phyloP scores from a whole-genome alignment of 768 basidiomycete genomes.

The Xerocomellus dryophilus region DNA sequence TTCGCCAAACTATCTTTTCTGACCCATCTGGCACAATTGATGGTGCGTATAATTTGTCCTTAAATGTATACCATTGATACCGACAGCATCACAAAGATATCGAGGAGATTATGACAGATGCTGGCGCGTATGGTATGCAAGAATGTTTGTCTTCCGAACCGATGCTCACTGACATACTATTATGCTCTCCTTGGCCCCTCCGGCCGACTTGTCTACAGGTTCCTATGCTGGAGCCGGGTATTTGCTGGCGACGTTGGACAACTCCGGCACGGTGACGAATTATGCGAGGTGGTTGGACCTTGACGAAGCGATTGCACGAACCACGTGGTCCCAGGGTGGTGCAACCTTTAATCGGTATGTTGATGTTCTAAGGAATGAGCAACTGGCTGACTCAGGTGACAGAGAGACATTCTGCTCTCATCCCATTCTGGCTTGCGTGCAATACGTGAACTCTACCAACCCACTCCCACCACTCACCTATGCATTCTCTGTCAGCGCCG shows the following conservation, averaged over 20 bases:
- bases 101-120: slow-evolving; percentile 46
- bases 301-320: slow-evolving; percentile 55
- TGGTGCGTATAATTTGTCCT: slow-evolving; percentile 33
- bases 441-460: slow-evolving; percentile 45
- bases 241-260: slow-evolving; percentile 49
- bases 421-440: slow-evolving; percentile 57
- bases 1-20: slow-evolving; percentile 56
- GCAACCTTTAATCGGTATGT: slow-evolving; percentile 48
- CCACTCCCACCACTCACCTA: slow-evolving; percentile 43
- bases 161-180: neutral
- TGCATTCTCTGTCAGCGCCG: slow-evolving; percentile 45
- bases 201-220: slow-evolving; percentile 40
- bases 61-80: neutral
- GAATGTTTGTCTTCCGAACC: neutral
- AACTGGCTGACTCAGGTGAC: slow-evolving; percentile 2
- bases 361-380: neutral
- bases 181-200: neutral
- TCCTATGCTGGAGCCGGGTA: slow-evolving; percentile 68
- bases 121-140: slow-evolving; percentile 59
- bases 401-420: slow-evolving; percentile 67
- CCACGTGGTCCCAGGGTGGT: slow-evolving; percentile 57
- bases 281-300: slow-evolving; percentile 71
- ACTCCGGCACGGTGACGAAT: slow-evolving; percentile 33
- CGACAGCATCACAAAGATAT: slow-evolving; percentile 41
- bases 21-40: slow-evolving; percentile 58